A percentile compares a stretch with the other conserved stretches of the same genome.
Conservation (phyloP, 148 eudicot genomes). For the Cornus kousa region DNA sequence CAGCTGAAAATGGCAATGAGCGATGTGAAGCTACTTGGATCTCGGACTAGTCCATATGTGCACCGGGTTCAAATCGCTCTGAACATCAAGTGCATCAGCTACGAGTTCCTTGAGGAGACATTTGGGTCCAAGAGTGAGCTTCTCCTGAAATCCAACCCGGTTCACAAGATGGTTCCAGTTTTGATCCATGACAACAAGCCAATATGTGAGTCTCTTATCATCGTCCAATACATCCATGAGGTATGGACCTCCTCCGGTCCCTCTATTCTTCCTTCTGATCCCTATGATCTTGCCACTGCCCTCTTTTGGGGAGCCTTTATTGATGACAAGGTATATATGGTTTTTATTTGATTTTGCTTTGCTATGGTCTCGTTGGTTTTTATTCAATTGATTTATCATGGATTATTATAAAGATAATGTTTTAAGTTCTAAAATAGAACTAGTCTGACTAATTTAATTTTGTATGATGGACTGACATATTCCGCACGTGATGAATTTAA, state of each 20-base stretch:
- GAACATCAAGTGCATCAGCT: constrained; percentile 23
- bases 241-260: constrained; percentile 22
- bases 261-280: constrained; percentile 26
- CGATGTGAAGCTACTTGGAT: constrained; percentile 11
- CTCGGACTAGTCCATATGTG: constrained; percentile 16
- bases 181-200: constrained; percentile 23
- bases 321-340: constrained; percentile 25
- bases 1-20: background rate
- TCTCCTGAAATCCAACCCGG: constrained; percentile 29
- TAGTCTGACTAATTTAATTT: no score
- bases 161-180: constrained; percentile 32
- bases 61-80: constrained; percentile 22
- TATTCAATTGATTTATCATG: no score
- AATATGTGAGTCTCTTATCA: constrained; percentile 27
- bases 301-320: constrained; percentile 32
- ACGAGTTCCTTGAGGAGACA: constrained; percentile 23
- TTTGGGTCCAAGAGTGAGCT: constrained; percentile 8
- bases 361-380: no score
- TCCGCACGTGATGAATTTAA: no score
- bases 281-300: constrained; percentile 32
- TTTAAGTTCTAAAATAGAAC: no score
- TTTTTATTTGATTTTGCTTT: no score
- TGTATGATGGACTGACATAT: no score
- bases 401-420: no score
- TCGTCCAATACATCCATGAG: constrained; percentile 31